Evolutionary conservation across 1,284 basidiomycete genomes (phyloP).

Genomic region (Leccinum huronense): DNA sequence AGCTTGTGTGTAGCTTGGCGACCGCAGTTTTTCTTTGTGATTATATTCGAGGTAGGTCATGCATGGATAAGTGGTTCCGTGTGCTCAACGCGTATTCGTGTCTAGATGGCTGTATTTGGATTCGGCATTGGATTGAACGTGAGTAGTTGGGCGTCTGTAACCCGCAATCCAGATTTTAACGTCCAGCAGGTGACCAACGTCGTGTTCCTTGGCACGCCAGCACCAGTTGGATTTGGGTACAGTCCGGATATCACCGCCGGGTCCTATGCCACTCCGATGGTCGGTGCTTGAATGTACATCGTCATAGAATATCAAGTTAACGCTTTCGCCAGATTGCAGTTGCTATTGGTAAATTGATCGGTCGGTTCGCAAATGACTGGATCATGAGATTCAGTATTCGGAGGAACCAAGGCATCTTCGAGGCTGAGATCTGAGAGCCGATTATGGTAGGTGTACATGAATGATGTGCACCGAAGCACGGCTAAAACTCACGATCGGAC

Average conservation of each 20-base stretch:
- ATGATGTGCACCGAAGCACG: no score
- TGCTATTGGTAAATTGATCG: slow-evolving; percentile 65
- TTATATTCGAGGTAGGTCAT: slow-evolving; percentile 50
- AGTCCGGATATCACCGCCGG: slow-evolving; percentile 52
- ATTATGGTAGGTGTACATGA: slow-evolving; percentile 51
- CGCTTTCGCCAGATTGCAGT: slow-evolving; percentile 48
- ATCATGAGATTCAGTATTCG: slow-evolving; percentile 56
- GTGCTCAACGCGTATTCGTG: background rate
- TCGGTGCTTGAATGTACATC: slow-evolving; percentile 28
- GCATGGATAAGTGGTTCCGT: background rate
- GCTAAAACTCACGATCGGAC: background rate
- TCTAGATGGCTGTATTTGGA: slow-evolving; percentile 62
- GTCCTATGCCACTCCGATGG: slow-evolving; percentile 63
- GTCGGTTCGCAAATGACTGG: slow-evolving; percentile 67
- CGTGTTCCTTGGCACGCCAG: slow-evolving; percentile 61
- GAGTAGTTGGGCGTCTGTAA: slow-evolving; percentile 18
- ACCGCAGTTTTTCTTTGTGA: slow-evolving; percentile 59
- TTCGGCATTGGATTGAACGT: slow-evolving; percentile 75
- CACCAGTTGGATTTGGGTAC: slow-evolving; percentile 60
- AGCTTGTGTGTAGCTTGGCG: slow-evolving; percentile 60
- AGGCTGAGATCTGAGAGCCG: slow-evolving; percentile 71
- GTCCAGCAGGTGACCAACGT: slow-evolving; percentile 59
- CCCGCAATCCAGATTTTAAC: background rate
- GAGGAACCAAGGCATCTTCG: slow-evolving; percentile 66
- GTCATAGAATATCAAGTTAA: background rate